Conservation (phyloP, 441 rosid genomes). For the Aleurites moluccanus region DNA sequence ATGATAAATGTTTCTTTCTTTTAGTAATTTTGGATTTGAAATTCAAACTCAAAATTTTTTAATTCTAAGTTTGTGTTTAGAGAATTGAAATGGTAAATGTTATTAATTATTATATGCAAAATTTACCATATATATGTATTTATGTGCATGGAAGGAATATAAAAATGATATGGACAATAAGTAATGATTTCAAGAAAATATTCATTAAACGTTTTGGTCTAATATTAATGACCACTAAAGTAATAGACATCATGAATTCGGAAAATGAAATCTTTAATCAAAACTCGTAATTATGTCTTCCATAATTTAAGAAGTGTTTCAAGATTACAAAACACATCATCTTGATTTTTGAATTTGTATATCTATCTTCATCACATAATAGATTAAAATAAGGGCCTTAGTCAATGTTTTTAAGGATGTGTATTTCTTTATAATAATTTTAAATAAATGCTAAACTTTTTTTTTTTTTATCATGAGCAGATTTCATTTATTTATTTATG, state of each 20-base stretch:
- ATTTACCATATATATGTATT: no score
- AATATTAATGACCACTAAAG: not conserved
- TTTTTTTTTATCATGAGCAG: no score
- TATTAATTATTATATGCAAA: no score
- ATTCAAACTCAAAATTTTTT: no score
- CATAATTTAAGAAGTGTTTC: not conserved
- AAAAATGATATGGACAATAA: not conserved
- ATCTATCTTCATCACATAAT: not conserved
- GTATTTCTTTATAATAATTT: not conserved
- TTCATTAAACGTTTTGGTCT: not conserved
- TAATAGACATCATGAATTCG: not conserved
- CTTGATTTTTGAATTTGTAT: not conserved
- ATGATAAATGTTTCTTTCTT: no score
- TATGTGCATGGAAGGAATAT: not conserved
- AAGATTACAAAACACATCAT: not conserved
- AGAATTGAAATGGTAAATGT: no score
- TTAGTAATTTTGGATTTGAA: no score
- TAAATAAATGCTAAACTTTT: no score
- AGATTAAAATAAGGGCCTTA: not conserved
- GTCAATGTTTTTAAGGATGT: not conserved
- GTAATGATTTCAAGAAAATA: not conserved
- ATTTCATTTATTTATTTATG: no score
- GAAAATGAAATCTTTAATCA: not conserved
- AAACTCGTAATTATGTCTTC: conserved; percentile 11
- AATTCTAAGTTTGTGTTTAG: no score